Conservation (phyloP, 1,284 basidiomycete species). For the Erythrobasidium hasegawianum region DNA sequence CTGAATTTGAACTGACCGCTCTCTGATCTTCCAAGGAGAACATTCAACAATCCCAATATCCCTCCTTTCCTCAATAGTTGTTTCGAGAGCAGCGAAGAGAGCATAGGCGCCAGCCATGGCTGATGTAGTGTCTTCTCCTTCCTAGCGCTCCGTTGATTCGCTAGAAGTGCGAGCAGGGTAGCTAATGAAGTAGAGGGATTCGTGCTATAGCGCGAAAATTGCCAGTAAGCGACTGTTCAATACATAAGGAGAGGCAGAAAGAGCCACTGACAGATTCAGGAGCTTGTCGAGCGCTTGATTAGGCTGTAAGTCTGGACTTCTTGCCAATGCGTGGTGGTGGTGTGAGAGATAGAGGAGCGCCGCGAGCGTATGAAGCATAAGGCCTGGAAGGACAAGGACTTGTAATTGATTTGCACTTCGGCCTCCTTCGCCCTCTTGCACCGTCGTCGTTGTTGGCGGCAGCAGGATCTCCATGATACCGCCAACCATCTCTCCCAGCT, state of each 20-base stretch:
- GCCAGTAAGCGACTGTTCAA: no score
- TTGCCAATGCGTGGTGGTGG: neutral
- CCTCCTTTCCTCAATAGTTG: constrained; percentile 40
- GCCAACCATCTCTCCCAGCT: neutral
- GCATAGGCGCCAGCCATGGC: constrained; percentile 9
- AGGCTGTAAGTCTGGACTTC: neutral
- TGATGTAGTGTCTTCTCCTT: neutral
- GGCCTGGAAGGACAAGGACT: constrained; percentile 9
- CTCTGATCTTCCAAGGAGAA: constrained; percentile 37
- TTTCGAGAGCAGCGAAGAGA: constrained; percentile 35
- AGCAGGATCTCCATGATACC: neutral
- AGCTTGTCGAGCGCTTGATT: neutral
- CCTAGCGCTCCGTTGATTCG: neutral
- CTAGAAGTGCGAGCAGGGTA: constrained; percentile 18
- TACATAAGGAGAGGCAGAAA: neutral
- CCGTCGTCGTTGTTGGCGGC: neutral
- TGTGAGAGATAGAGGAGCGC: constrained; percentile 15
- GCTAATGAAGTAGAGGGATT: constrained; percentile 31
- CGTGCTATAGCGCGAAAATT: neutral
- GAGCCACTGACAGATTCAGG: constrained; percentile 8
- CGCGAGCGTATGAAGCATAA: constrained; percentile 16
- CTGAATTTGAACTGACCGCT: neutral
- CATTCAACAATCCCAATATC: constrained; percentile 39
- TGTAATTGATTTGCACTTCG: neutral
- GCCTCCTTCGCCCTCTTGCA: constrained; percentile 9